Evolutionary conservation across 495 filamentous ascomycete species (phyloP), one percentile per base, ranked within the genome.

Genomic region (Trichoderma reesei): DNA sequence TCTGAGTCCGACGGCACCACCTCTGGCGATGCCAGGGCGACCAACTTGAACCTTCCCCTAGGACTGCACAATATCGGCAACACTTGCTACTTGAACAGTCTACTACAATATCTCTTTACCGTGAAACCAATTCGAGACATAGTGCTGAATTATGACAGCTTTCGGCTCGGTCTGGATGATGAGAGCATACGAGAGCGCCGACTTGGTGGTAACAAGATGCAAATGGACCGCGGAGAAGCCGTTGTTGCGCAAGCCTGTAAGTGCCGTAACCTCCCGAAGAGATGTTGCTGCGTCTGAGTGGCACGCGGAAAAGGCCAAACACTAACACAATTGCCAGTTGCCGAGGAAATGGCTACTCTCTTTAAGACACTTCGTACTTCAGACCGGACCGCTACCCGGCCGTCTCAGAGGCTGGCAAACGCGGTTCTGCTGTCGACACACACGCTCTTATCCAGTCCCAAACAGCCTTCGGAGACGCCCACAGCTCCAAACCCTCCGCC

Each of bases 31-130:
- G 9, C 51, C 11, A 56, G 31, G 34, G 51, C 51, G 8, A n/a
- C 51, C 9, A 56, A 56, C 16, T 9, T 56, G 31, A 16, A 56
- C 14, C 86, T 86, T 78, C 92, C 92, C 8, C 87, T 93, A 61
- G 94, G 94, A 0, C 80, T 98, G 13, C 83, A 85, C 48, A 99
- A 98, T 67, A 93, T 97, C 66, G 91, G 93, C 48, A 97, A 97
- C 67, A 99, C 94, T 1, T 99, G 94, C 73, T 99, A 99, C 68
- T 83, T 99, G 44, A 98, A 98, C 76, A 98, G 94, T 72, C 81
- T 99, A 38, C 76, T 99, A 13, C 94, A 99, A 69, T 98, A 95
- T 69, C 92, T 95, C 71, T 97, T 94, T 71, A 91, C 92, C 1
- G 83, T 99, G 46, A 87, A 85, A 62, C 86, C 91, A 7, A 82